Evolutionary conservation across 1,139 yeast genomes (phyloP), one percentile per base, ranked within the genome.

Genomic region (Lodderomyces metapsilosis): DNA sequence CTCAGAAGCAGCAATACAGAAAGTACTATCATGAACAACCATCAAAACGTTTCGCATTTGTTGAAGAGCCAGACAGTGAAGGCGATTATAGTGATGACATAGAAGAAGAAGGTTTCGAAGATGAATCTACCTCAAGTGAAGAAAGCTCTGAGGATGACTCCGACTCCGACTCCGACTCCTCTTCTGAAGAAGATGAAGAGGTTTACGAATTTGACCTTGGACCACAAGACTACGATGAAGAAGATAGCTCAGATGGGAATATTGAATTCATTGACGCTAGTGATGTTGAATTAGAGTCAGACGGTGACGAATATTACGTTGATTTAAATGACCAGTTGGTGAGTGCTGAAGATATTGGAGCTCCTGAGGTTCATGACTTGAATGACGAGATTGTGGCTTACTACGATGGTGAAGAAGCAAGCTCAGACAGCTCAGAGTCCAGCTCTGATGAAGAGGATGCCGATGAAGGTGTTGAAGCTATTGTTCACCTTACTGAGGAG

Each of bases 291-390:
- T 44, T 44, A 33, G 49, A 48, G 24, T 44, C 47, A 9, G 58
- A 51, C 13, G 52, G 45, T 24, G 47, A 42, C 21, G 60, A 55
- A 31, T 57, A 54, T 33, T 34, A 49, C 31, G 52, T 61, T 41
- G 76, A 69, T 52, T 50, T 67, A 52, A 64, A 66, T 51, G 74
- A 69, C 34, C 69, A 63, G 43, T 60, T 68, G 43, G 70, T 64
- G 48, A 58, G 59, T 33, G 66, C 61, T 25, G 71, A 66, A 37
- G 58, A 61, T n/a, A 58, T 61, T 15, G 74, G 72, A 30, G 35
- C 5, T 10, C 36, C 40, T 17, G 55, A 54, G 43, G 64, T 68
- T 20, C 49, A 57, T 44, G 73, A 71, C 52, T 62, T 71, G 48
- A 70, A 71, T 51, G 65, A 71, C 48, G 73, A 68, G 46, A 54